Evolutionary conservation across 1,139 yeast genomes (phyloP), one percentile per base, ranked within the genome.

Genomic region (Pichia sp.): DNA sequence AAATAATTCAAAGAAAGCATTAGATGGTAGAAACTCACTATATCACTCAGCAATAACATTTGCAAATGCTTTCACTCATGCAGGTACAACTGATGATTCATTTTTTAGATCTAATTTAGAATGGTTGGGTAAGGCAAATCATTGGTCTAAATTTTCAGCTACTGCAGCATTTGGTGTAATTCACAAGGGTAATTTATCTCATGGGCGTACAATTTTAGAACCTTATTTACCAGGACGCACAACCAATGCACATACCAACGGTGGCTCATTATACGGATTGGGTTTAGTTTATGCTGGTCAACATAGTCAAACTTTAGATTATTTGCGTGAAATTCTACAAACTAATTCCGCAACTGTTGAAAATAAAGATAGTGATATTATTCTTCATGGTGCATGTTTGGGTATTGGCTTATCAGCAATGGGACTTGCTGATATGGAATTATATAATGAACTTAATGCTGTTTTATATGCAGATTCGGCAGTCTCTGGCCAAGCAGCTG

Each of bases 91-190:
- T 23, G 95, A 89, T 59, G 97, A 92, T 65, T 81, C 92, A 2
- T 92, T 92, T 62, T 86, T 92, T 68, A 77, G 96, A 65, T 79
- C 85, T 44, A 92, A 92, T 63, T 73, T 90, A 59, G 97, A 92
- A 61, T 94, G 97, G 97, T 74, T 92, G 57, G 95, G 96, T 36
- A 88, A 89, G 69, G 97, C 98, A 13, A 84, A 94, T 45, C 90
- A 90, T 68, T 92, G 99, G 99, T 90, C 97, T 9, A 92, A 92
- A 64, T 92, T 92, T 64, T 82, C 96, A 0, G 97, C 98, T 7
- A 92, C 98, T 29, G 98, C 98, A 20, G 97, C 97, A 15, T 73
- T 94, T 52, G 99, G 99, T 64, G 98, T 92, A 32, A 90, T 92
- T 59, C 98, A 92, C 64, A 87, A 85, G 62, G 98, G 98, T 46